Percentiles rank a stretch among this genome's conserved stretches.
These are phyloP conservation scores for Stellera chamaejasme DNA, from an alignment of 345 rosid species.

Conservation along the genomic window DNA sequence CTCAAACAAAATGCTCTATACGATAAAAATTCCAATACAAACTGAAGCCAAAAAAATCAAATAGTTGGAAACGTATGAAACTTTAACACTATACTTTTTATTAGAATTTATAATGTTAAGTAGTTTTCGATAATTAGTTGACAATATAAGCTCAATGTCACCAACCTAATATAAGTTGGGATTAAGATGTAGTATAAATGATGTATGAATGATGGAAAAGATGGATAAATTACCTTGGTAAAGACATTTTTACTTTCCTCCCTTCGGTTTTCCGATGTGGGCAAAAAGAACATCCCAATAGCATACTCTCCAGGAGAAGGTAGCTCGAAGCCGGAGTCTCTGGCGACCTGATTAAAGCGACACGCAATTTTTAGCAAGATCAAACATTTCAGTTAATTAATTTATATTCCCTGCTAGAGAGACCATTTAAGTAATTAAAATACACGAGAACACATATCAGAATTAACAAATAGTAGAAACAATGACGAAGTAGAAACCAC, in stretches of 20 bases:
- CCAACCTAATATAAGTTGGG: too few species aligned
- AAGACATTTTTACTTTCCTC: constrained; percentile 80
- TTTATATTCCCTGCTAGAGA: not conserved
- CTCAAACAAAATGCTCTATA: too few species aligned
- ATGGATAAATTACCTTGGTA: constrained; percentile 48
- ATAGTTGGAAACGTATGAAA: too few species aligned
- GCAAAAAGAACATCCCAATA: constrained; percentile 95
- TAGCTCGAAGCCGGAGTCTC: constrained; percentile 69
- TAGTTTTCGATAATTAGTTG: too few species aligned
- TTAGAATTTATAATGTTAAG: too few species aligned
- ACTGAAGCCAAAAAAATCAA: not conserved
- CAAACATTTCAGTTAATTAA: not conserved
- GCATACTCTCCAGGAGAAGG: constrained; percentile 83
- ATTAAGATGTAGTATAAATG: too few species aligned
- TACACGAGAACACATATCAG: not conserved
- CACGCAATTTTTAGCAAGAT: not conserved
- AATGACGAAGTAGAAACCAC: not conserved
- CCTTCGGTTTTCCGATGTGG: constrained; percentile 61
- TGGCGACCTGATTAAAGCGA: constrained; percentile 36
- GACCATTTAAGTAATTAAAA: not conserved
- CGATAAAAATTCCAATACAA: not conserved
- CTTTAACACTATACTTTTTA: too few species aligned
- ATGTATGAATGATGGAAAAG: too few species aligned
- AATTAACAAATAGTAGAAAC: not conserved
- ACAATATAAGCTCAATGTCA: too few species aligned